Conservation (phyloP, 2,329 filamentous ascomycete genomes). For the Arthrobotrys iridis region DNA sequence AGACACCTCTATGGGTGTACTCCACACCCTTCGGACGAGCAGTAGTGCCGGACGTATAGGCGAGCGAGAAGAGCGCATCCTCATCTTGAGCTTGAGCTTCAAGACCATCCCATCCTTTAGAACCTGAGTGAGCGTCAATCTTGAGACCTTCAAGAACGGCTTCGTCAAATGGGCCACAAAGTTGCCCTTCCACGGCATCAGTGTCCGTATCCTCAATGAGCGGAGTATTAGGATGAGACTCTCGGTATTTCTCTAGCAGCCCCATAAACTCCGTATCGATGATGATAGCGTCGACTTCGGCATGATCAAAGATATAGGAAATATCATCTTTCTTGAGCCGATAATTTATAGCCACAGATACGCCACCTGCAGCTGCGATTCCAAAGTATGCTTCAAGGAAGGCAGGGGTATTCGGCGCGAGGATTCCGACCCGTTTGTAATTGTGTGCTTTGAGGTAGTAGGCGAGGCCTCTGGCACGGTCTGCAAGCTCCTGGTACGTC, state of each 20-base stretch:
- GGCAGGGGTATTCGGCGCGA: conserved; percentile 91
- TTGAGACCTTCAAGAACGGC: conserved; percentile 82
- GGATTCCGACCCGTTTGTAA: conserved; percentile 76
- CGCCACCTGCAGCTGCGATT: conserved; percentile 67
- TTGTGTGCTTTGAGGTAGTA: conserved; percentile 83
- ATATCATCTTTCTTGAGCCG: conserved; percentile 85
- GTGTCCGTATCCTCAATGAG: conserved; percentile 78
- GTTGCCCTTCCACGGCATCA: conserved; percentile 76
- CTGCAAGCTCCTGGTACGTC: conserved; percentile 82
- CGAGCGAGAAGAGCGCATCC: conserved; percentile 82
- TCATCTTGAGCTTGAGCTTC: conserved; percentile 77
- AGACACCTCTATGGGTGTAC: conserved; percentile 87
- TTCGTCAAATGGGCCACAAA: conserved; percentile 82
- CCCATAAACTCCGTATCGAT: conserved; percentile 81
- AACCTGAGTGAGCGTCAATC: conserved; percentile 74
- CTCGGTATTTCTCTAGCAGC: conserved; percentile 68
- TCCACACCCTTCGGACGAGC: conserved; percentile 77
- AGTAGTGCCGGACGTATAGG: conserved; percentile 87
- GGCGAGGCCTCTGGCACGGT: conserved; percentile 85
- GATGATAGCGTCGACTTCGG: conserved; percentile 86
- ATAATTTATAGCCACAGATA: conserved; percentile 71
- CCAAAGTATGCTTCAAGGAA: conserved; percentile 92
- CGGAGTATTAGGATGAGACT: conserved; percentile 42
- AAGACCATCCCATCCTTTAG: conserved; percentile 79
- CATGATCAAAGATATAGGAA: conserved; percentile 86